phyloP scores from a whole-genome alignment of 805 yeast genomes.

The Kazachstania taianensis region DNA sequence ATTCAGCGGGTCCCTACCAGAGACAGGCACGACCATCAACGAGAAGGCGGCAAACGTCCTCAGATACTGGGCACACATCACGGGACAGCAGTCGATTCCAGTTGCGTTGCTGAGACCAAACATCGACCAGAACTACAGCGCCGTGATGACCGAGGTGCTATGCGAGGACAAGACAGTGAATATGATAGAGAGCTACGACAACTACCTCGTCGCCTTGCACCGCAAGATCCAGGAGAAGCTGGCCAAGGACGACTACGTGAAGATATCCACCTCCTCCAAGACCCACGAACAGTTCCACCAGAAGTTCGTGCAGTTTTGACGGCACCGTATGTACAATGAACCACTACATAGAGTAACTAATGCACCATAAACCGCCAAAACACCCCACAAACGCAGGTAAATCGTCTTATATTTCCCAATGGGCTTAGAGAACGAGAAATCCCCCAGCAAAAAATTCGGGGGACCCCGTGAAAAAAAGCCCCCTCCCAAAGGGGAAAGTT shows the following conservation, averaged over 20 bases:
- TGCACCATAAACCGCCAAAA: too few species aligned
- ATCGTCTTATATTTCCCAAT: too few species aligned
- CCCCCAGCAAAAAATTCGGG: too few species aligned
- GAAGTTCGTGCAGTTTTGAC: constrained; percentile 26
- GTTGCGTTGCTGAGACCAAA: constrained; percentile 25
- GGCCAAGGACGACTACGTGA: constrained; percentile 35
- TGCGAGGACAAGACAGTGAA: constrained; percentile 63
- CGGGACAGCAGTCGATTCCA: constrained; percentile 17
- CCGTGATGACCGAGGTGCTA: constrained; percentile 41
- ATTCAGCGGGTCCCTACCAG: constrained; percentile 49
- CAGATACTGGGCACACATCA: constrained; percentile 32
- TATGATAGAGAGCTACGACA: constrained; percentile 48
- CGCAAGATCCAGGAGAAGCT: constrained; percentile 45
- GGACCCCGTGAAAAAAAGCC: too few species aligned
- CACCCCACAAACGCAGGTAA: too few species aligned
- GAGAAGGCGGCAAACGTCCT: constrained; percentile 56
- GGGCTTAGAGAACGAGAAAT: too few species aligned
- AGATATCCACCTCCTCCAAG: constrained; percentile 13
- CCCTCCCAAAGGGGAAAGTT: too few species aligned
- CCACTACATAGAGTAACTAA: too few species aligned
- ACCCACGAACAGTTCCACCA: constrained; percentile 25
- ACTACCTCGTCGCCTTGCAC: constrained; percentile 61
- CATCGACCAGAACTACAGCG: constrained; percentile 23
- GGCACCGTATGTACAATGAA: too few species aligned
- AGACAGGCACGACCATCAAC: constrained; percentile 57